These are phyloP conservation scores for Oryza punctata DNA, from an alignment of 176 grass and related monocot species.

Conservation along the genomic window DNA sequence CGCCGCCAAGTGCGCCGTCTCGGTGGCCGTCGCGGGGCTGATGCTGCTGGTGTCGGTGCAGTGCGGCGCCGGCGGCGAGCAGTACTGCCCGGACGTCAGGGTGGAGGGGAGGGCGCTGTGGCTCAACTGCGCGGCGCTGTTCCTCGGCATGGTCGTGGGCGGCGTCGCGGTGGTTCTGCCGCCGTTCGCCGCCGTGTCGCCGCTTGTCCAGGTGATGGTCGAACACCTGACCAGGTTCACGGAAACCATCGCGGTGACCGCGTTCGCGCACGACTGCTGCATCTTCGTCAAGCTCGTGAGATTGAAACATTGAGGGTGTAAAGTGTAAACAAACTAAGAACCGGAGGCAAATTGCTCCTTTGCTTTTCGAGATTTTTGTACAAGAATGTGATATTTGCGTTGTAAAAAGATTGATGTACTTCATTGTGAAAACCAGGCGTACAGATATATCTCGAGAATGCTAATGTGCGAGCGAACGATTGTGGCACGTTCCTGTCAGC, in stretches of 20 bases:
- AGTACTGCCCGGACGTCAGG: background rate
- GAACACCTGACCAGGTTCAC: background rate
- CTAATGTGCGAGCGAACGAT: no score
- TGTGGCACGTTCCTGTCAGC: no score
- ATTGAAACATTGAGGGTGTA: background rate
- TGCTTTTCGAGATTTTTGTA: background rate
- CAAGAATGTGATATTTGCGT: background rate
- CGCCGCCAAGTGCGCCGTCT: slow-evolving; percentile 9
- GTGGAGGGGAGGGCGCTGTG: slow-evolving; percentile 28
- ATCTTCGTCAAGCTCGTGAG: background rate
- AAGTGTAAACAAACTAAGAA: background rate
- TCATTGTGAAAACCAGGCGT: background rate
- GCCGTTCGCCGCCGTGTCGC: background rate
- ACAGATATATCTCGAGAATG: no score
- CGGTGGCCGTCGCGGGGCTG: slow-evolving; percentile 25
- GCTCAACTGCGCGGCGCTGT: slow-evolving; percentile 33
- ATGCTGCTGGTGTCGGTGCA: slow-evolving; percentile 2
- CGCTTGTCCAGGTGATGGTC: background rate
- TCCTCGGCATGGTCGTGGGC: slow-evolving; percentile 1
- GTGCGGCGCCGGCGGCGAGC: background rate
- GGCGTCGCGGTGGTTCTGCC: background rate
- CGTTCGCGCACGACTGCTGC: slow-evolving; percentile 20
- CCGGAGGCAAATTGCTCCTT: background rate
- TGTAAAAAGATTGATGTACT: background rate
- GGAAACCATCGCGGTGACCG: slow-evolving; percentile 18